Base-by-base conservation (phyloP, 352 stramenopile genomes). In the Phytophthora aleatoria region DNA sequence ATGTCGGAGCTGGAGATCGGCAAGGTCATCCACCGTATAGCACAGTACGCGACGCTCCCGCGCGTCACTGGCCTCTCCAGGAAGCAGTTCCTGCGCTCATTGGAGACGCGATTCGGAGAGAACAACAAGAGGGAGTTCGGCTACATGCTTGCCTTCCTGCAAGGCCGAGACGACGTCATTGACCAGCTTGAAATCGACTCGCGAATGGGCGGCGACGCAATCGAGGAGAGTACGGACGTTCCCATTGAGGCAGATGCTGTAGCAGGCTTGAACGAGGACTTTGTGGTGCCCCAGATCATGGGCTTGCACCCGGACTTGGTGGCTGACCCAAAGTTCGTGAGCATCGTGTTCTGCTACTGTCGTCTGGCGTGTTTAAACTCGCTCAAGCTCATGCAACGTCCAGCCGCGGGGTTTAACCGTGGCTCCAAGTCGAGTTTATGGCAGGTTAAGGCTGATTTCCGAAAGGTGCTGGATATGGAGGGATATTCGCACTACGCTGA, bases 1-100 rank as follows among this genome's bases (percentile, higher is more conserved):
- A 91, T 95, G 82, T 93, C 80, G 28, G 87, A 95, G 50, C 69
- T 92, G 9, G 79, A 91, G 63, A 92, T 93, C 28, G 83, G 87
- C 60, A 87, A 88, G 55, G 80, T 95, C 6, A 84, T 93, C 44
- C 85, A 93, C 42, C 85, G 87, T 47, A 79, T 93, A 49, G 85
- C 82, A 20, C 83, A 93, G 57, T 94, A 91, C 61, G 82, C 87
- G 3, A 91, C 84, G 53, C 79, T 90, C 16, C 85, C 85, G 24
- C 78, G 81, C n/a, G 82, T 92, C 48, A 94, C 81, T 41, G 65
- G 72, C 28, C 71, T 89, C 28, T 91, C 83, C 27, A 77, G 83
- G 43, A 93, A 92, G 68, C 82, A 91, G 63, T 95, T 95, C 50
- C 63, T 93, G 26, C 62, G 77, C 28, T 90, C 83, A 11, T 65